Base-by-base conservation (phyloP, 768 basidiomycete species). In the Lactifluus pinguis region DNA sequence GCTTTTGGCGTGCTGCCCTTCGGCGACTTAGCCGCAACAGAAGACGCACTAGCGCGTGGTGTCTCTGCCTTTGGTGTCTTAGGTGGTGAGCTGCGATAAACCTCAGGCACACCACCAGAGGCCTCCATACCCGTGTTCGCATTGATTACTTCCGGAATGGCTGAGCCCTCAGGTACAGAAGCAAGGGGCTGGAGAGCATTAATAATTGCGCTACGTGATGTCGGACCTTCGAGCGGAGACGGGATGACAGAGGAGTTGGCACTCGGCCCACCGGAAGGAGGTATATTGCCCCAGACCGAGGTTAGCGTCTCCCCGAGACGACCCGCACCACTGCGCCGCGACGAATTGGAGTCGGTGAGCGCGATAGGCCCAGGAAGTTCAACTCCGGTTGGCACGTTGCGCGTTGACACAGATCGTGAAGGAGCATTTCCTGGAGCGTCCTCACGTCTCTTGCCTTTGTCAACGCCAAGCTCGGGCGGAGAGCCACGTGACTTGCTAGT, bases 231-330 rank as follows among this genome's bases (percentile, higher is more conserved):
- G 55, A 53, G 73, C 68, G 45, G 72, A 68, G 63, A 61, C 55
- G 65, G 47, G 5, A 62, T 50, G 45, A 61, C 50, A 19, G 65
- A 66, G 17, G 52, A 42, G 44, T 45, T 53, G n/a, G 59, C 62
- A 32, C 65, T 64, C 6, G 55, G 57, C 34, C 55, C 61, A n/a
- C 36, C 32, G 19, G 66, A 66, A 38, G 65, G 58, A n/a, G 50
- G 39, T 3, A 0, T 32, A 19, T 57, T 55, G 29, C 82, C 83
- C 80, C 83, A 83, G 6, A 81, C 73, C 0, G 80, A 75, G 21
- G 68, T 75, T 48, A 82, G 75, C 5, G 76, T 66, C 1, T 82
- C 73, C 1, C 68, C 76, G 21, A 82, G 73, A 55, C 70, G 73
- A 11, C 72, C 71, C 13, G 75, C 68, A 39, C 73, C 73, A 50